Base-by-base conservation (phyloP, 768 basidiomycete genomes). In the Psilocybe cubensis region DNA sequence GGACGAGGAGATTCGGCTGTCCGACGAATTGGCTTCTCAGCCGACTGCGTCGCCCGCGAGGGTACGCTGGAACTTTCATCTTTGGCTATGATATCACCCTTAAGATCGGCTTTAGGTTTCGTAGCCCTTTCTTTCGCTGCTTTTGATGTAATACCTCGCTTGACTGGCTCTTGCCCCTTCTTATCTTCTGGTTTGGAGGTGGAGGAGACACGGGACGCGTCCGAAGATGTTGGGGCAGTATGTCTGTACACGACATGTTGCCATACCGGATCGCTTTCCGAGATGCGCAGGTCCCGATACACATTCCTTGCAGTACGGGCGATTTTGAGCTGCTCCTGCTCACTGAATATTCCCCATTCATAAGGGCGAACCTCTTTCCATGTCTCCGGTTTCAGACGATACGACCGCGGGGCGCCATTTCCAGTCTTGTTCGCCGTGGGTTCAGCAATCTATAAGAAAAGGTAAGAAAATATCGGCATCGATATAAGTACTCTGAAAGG, bases 311-410 rank as follows among this genome's bases (percentile, higher is more conserved):
- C 87, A 25, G 76, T 73, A 38, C 82, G 78, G 7, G 83, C 78
- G 68, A 91, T 73, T n/a, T 58, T 63, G 7, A 71, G 73, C 4
- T 82, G 78, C 43, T 85, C 82, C 2, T 72, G 47, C 25, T 82
- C 80, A 2, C 74, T 73, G 24, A 88, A 74, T 25, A 74, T 74
- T 0, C 78, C 73, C 79, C 82, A 88, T 59, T 85, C 86, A 56
- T 78, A 85, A 0, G 90, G 90, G 5, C 87, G 84, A 23, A 91
- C 85, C 64, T 91, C 85, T 29, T 76, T 76, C 89, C 89, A 92
- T 2, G 82, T 73, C 18, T 70, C 65, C 21, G 77, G 71, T 60
- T 84, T 88, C 57, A 91, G 81, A 28, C 72, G 65, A 79, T 86
- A 91, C 0, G 61, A 63, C 55, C 75, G 74, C 6, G 63, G 49